Percentiles rank a stretch among this genome's conserved stretches.
These are phyloP conservation scores for Fomitopsis schrenkii DNA, from an alignment of 1,284 basidiomycete species.

Conservation along the genomic window DNA sequence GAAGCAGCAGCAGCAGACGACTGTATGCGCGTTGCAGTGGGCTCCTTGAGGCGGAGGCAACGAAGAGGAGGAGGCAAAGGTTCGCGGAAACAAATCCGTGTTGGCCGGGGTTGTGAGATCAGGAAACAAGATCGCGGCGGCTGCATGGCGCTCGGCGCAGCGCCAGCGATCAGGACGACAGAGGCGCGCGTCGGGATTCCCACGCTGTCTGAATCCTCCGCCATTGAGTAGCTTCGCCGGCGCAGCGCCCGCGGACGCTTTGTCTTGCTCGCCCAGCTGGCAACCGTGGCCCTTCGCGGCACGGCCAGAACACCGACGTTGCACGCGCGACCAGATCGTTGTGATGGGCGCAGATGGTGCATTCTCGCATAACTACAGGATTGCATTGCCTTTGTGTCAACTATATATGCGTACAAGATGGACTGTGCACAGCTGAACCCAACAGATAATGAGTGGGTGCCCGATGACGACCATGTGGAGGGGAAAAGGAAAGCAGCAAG, in stretches of 20 bases:
- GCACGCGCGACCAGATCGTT: background rate
- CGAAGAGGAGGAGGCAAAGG: background rate
- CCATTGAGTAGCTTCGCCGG: background rate
- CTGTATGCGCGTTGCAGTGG: background rate
- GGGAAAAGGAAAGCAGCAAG: background rate
- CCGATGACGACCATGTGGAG: background rate
- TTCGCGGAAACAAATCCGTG: slow-evolving; percentile 11
- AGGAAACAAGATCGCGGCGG: background rate
- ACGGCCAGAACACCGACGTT: background rate
- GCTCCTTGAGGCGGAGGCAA: background rate
- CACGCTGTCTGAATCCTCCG: background rate
- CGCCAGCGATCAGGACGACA: background rate
- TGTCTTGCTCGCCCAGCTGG: background rate
- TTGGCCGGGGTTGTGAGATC: background rate
- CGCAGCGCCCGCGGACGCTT: background rate
- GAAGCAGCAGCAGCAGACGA: background rate
- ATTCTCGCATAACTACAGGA: background rate
- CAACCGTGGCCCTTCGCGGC: background rate
- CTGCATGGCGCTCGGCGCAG: slow-evolving; percentile 1
- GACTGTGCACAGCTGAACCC: background rate
- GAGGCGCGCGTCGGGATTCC: slow-evolving; percentile 2
- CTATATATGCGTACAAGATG: slow-evolving; percentile 7
- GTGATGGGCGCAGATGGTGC: background rate
- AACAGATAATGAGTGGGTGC: background rate
- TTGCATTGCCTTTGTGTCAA: slow-evolving; percentile 1